Percentiles rank a stretch among this genome's conserved stretches.
phyloP scores from a whole-genome alignment of 1,139 yeast species.

The Saccharomyces hybrid region DNA sequence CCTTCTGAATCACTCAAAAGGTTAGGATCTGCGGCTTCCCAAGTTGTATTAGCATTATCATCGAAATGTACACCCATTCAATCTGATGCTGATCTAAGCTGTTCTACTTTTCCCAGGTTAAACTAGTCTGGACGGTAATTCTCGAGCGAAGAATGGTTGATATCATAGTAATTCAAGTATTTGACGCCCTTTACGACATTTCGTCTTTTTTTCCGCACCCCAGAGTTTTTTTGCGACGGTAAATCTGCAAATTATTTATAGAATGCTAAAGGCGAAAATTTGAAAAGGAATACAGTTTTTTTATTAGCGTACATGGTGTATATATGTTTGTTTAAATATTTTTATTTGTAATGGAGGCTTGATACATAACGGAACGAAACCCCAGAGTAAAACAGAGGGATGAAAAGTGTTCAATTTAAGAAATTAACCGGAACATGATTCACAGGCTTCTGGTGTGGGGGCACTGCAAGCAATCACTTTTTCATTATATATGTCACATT shows the following conservation, averaged over 20 bases:
- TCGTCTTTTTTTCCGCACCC: not conserved
- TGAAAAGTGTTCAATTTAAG: not conserved
- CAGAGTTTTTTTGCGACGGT: not conserved
- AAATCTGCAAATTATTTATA: not conserved
- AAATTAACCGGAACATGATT: constrained; percentile 91
- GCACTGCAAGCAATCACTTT: constrained; percentile 95
- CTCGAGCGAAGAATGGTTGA: not conserved
- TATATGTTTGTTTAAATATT: not conserved
- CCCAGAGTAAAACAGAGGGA: not conserved
- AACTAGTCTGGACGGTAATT: not conserved
- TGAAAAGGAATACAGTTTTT: not conserved
- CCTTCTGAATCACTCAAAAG: not conserved
- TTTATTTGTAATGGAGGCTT: not conserved
- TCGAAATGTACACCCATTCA: not conserved
- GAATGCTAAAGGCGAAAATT: not conserved
- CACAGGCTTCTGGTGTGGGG: constrained; percentile 93
- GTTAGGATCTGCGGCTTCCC: not conserved
- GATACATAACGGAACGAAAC: not conserved
- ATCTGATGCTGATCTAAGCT: not conserved
- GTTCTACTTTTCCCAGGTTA: not conserved
- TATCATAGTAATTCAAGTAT: too few species aligned
- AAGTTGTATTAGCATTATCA: not conserved
- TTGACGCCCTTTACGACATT: not conserved
- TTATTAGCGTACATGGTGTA: not conserved
- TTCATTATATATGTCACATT: constrained; percentile 75